These are phyloP conservation scores for Cladosporium cucumerinum DNA, from an alignment of 2,329 filamentous ascomycete species.

Conservation along the genomic window DNA sequence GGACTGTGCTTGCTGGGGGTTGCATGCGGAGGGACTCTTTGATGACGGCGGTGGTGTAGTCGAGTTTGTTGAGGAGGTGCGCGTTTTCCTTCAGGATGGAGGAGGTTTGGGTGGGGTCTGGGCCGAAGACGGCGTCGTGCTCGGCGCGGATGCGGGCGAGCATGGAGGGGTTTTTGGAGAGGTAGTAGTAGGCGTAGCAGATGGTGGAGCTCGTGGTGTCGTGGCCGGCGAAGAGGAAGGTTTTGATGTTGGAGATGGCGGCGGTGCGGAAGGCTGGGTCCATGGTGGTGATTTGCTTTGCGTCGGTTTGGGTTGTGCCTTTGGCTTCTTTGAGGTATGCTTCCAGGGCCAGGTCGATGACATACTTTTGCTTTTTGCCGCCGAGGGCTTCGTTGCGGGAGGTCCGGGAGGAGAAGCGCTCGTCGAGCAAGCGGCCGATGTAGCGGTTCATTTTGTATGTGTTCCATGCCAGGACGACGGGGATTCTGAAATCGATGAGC, in stretches of 20 bases:
- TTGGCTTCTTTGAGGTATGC: constrained; percentile 37
- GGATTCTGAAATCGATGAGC: constrained; percentile 37
- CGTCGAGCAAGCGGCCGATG: constrained; percentile 35
- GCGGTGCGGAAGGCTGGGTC: constrained; percentile 37
- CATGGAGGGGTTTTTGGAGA: constrained; percentile 35
- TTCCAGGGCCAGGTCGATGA: constrained; percentile 36
- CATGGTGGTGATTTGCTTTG: constrained; percentile 29
- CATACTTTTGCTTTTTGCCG: constrained; percentile 27
- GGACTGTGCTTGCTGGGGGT: constrained; percentile 47
- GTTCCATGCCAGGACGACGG: constrained; percentile 35
- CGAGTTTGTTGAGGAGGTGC: constrained; percentile 48
- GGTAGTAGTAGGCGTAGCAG: constrained; percentile 40
- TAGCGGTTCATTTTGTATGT: constrained; percentile 36
- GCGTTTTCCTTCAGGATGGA: constrained; percentile 43
- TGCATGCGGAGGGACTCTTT: constrained; percentile 54
- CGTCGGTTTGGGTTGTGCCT: constrained; percentile 19
- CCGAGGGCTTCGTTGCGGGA: constrained; percentile 28
- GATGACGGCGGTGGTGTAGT: constrained; percentile 52
- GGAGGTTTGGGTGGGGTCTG: constrained; percentile 35
- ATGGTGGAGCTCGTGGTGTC: constrained; percentile 41
- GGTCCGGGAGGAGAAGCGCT: constrained; percentile 36
- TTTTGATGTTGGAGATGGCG: constrained; percentile 39
- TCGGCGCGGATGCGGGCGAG: constrained; percentile 44
- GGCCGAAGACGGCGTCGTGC: constrained; percentile 51
- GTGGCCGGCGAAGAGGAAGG: constrained; percentile 43